These are phyloP conservation scores for Pseudotsuga menziesii DNA, from an alignment of 75 land plant species.

Conservation along the genomic window DNA sequence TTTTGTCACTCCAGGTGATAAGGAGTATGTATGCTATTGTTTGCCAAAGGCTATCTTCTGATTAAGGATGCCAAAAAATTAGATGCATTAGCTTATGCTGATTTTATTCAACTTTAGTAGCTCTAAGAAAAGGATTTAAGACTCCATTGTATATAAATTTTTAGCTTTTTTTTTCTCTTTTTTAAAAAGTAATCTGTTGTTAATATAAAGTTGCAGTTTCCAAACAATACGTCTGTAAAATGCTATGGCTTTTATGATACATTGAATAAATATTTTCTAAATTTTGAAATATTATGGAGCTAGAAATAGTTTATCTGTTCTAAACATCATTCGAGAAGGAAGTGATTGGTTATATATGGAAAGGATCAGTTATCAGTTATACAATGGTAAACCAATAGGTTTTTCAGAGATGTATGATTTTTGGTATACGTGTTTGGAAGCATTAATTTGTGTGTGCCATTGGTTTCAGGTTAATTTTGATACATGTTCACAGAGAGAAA, in stretches of 20 bases:
- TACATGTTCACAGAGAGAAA: conserved; percentile 67
- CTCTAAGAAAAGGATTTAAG: no score
- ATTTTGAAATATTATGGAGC: neutral
- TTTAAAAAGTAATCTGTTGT: no score
- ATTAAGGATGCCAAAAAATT: no score
- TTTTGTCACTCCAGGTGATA: no score
- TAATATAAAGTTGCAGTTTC: no score
- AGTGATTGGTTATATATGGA: neutral
- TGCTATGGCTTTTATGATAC: neutral
- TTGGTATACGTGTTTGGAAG: neutral
- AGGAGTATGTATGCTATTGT: no score
- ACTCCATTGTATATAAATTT: no score
- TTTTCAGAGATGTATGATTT: neutral
- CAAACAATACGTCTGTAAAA: no score
- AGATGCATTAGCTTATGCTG: no score
- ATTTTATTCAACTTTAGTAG: no score
- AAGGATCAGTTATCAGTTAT: neutral
- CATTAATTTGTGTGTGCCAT: neutral
- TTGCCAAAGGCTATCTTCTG: no score
- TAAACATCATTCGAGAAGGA: neutral
- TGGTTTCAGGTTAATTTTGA: conserved; percentile 85
- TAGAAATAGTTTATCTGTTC: neutral
- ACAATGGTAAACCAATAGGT: neutral
- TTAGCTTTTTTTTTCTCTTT: no score
- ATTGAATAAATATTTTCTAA: neutral